Evolutionary conservation across 176 grass and related monocot species (phyloP).

Genomic region (Areca catechu): DNA sequence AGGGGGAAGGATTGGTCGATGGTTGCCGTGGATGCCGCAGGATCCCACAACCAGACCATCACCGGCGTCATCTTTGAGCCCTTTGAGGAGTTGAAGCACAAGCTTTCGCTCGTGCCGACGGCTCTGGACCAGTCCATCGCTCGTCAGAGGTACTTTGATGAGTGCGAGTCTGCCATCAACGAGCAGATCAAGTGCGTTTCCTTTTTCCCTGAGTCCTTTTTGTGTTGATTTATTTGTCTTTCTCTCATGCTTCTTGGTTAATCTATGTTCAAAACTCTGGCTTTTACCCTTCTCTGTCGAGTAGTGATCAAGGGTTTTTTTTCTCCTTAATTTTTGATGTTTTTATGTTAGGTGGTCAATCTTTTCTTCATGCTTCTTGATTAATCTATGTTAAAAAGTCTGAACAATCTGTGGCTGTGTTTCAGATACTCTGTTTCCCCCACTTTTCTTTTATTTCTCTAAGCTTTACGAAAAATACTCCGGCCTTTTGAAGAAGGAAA

Average conservation of each 20-base stretch:
- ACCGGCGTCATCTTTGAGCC: constrained; percentile 17
- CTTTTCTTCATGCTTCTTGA: too few relatives aligned
- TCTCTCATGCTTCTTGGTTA: neutral
- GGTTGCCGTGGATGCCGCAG: neutral
- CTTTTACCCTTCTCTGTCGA: neutral
- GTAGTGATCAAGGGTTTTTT: too few relatives aligned
- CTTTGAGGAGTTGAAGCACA: constrained; percentile 6
- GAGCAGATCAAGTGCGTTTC: constrained; percentile 16
- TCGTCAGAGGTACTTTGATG: constrained; percentile 11
- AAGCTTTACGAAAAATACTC: too few relatives aligned
- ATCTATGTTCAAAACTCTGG: neutral
- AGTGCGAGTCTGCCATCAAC: constrained; percentile 19
- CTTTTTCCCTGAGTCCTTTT: neutral
- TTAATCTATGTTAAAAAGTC: too few relatives aligned
- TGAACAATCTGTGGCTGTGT: too few relatives aligned
- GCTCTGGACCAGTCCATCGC: constrained; percentile 10
- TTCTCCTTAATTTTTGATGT: too few relatives aligned
- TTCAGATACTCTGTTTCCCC: too few relatives aligned
- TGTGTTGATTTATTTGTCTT: neutral
- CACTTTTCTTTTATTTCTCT: too few relatives aligned
- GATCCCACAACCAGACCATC: neutral
- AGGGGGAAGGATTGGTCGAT: neutral
- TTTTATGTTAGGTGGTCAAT: too few relatives aligned
- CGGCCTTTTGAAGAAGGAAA: too few relatives aligned
- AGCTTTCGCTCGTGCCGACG: constrained; percentile 10